Evolutionary conservation across 2,329 filamentous ascomycete genomes (phyloP).

Genomic region (Fusarium tjaetaba): DNA sequence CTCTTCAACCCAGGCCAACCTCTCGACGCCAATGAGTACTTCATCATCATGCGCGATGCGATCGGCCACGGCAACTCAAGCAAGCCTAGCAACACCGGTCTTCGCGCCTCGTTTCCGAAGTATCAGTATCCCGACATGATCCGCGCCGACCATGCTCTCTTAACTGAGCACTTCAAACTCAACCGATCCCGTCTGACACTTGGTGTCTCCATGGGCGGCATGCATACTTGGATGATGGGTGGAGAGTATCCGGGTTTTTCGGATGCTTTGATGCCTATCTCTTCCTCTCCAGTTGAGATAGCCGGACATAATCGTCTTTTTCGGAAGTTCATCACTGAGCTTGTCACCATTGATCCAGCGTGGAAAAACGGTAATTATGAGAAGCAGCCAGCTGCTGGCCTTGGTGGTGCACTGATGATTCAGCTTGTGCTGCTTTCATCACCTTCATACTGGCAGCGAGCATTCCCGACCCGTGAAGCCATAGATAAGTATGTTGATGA

Average conservation of each 20-base stretch:
- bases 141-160: neutral
- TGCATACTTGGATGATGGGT: slow-evolving; percentile 29
- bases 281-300: slow-evolving; percentile 9
- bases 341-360: slow-evolving; percentile 14
- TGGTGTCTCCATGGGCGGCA: slow-evolving; percentile 26
- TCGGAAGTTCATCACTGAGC: slow-evolving; percentile 21
- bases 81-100: slow-evolving; percentile 12
- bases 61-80: slow-evolving; percentile 29
- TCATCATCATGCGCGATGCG: slow-evolving; percentile 24
- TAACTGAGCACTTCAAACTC: slow-evolving; percentile 14
- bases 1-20: slow-evolving; percentile 17
- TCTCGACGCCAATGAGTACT: slow-evolving; percentile 11
- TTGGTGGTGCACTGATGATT: slow-evolving; percentile 10
- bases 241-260: neutral
- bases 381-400: neutral
- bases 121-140: slow-evolving; percentile 23
- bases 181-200: slow-evolving; percentile 2
- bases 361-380: slow-evolving; percentile 12
- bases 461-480: slow-evolving; percentile 1
- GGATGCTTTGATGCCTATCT: slow-evolving; percentile 22
- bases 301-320: slow-evolving; percentile 18
- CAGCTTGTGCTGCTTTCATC: slow-evolving; percentile 22
- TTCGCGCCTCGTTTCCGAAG: slow-evolving; percentile 7
- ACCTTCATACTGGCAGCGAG: slow-evolving; percentile 10
- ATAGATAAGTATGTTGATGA: slow-evolving; percentile 11